These are phyloP conservation scores for Trichoderma lentiforme DNA, from an alignment of 2,329 filamentous ascomycete species.

Conservation along the genomic window DNA sequence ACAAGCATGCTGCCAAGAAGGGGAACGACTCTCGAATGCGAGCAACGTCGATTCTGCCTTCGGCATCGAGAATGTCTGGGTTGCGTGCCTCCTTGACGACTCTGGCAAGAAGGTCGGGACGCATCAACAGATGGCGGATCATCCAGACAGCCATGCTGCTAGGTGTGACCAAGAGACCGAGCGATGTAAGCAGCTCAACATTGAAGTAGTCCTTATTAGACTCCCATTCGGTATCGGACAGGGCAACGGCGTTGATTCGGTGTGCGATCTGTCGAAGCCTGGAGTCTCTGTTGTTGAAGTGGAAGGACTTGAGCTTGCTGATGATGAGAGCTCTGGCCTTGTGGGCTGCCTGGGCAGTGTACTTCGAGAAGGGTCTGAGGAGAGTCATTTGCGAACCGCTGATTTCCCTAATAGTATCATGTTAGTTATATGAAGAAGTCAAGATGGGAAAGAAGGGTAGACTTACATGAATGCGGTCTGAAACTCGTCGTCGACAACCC, in stretches of 20 bases:
- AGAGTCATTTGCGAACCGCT: conserved; percentile 31
- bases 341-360: conserved; percentile 29
- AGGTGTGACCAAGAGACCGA: conserved; percentile 31
- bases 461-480: conserved; percentile 31
- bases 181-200: conserved; percentile 32
- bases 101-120: conserved; percentile 21
- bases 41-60: conserved; percentile 23
- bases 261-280: conserved; percentile 28
- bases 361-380: conserved; percentile 25
- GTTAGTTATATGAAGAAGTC: conserved; percentile 15
- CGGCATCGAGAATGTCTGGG: conserved; percentile 14
- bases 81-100: conserved; percentile 26
- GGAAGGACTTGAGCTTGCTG: conserved; percentile 26
- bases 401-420: conserved; percentile 22
- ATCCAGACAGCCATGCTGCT: conserved; percentile 33
- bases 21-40: conserved; percentile 28
- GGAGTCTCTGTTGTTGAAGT: conserved; percentile 25
- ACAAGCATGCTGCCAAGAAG: conserved; percentile 31
- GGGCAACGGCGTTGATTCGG: conserved; percentile 31
- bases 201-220: conserved; percentile 32
- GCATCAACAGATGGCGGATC: conserved; percentile 27
- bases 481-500: conserved; percentile 31
- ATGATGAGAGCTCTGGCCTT: conserved; percentile 28
- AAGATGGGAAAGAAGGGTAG: background rate
- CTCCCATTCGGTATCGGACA: conserved; percentile 30